These are phyloP conservation scores for Verticillium zaregamsianum DNA, from an alignment of 2,329 filamentous ascomycete species.

Conservation along the genomic window DNA sequence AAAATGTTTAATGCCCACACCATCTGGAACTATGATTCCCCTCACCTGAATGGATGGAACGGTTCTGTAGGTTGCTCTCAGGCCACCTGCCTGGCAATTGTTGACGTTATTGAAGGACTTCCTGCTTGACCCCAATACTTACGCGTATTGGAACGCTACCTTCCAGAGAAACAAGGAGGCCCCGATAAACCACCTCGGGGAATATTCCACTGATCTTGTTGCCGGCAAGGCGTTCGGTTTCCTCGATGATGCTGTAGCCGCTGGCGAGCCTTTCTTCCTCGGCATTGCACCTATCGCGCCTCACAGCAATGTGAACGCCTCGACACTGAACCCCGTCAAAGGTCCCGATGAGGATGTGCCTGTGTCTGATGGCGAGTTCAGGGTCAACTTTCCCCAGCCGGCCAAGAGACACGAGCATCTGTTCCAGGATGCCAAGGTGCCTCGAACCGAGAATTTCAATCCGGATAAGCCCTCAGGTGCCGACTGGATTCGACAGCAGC, in stretches of 20 bases:
- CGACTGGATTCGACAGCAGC: slow-evolving; percentile 38
- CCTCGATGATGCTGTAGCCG: slow-evolving; percentile 55
- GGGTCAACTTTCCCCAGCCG: slow-evolving; percentile 26
- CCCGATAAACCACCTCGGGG: slow-evolving; percentile 33
- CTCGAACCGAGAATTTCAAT: slow-evolving; percentile 64
- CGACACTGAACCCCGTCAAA: slow-evolving; percentile 45
- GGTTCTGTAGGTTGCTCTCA: slow-evolving; percentile 29
- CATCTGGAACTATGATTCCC: slow-evolving; percentile 43
- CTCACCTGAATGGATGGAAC: slow-evolving; percentile 52
- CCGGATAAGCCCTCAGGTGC: slow-evolving; percentile 39
- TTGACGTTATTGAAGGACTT: slow-evolving; percentile 27
- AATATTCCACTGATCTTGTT: slow-evolving; percentile 52
- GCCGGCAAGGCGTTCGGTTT: slow-evolving; percentile 55
- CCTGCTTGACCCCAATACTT: slow-evolving; percentile 63
- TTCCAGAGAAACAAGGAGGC: slow-evolving; percentile 55
- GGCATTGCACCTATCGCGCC: slow-evolving; percentile 44
- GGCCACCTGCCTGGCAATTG: too few species aligned
- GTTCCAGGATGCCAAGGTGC: slow-evolving; percentile 55
- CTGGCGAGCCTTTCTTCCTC: slow-evolving; percentile 50
- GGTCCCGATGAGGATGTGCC: slow-evolving; percentile 51
- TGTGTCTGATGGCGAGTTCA: slow-evolving; percentile 45
- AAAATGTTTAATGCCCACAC: slow-evolving; percentile 51
- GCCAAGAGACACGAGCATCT: slow-evolving; percentile 56
- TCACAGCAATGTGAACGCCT: slow-evolving; percentile 22
- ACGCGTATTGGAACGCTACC: slow-evolving; percentile 62